phyloP scores from a whole-genome alignment of 2,329 filamentous ascomycete species.

The Myriosclerotinia duriaeana region DNA sequence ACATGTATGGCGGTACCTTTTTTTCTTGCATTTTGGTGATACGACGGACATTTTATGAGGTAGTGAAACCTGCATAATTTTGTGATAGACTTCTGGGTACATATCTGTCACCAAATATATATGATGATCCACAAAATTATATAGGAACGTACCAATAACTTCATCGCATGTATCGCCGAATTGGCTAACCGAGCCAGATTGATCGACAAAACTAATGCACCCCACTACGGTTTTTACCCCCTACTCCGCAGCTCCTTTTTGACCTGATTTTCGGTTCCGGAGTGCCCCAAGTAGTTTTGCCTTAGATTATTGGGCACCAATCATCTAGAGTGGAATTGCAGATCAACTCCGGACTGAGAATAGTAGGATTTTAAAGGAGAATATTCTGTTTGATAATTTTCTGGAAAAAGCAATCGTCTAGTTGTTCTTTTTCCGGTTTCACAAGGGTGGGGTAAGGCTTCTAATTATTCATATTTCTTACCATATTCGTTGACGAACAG shows the following conservation, averaged over 20 bases:
- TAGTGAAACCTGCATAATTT: neutral
- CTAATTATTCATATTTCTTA: neutral
- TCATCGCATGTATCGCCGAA: neutral
- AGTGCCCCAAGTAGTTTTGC: neutral
- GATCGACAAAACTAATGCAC: slow-evolving; percentile 17
- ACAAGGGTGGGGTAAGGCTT: slow-evolving; percentile 2
- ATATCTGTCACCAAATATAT: neutral
- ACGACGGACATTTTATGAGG: neutral
- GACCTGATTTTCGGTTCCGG: slow-evolving; percentile 1
- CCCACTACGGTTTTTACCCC: neutral
- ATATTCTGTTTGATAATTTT: too few relatives aligned
- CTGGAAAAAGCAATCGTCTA: neutral
- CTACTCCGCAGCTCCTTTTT: slow-evolving; percentile 18
- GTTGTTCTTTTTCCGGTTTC: neutral
- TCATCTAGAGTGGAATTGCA: neutral
- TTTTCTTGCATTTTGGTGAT: neutral
- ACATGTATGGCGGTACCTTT: neutral
- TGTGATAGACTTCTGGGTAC: neutral
- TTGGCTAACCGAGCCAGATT: slow-evolving; percentile 4
- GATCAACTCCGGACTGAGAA: slow-evolving; percentile 3
- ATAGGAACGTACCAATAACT: neutral
- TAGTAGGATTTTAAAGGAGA: neutral
- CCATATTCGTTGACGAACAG: neutral
- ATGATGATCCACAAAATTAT: slow-evolving; percentile 5
- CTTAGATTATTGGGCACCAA: neutral